A percentile compares a stretch with the other conserved stretches of the same genome.
phyloP scores from a whole-genome alignment of 805 yeast species.

The Saccharomycopsis vini region DNA sequence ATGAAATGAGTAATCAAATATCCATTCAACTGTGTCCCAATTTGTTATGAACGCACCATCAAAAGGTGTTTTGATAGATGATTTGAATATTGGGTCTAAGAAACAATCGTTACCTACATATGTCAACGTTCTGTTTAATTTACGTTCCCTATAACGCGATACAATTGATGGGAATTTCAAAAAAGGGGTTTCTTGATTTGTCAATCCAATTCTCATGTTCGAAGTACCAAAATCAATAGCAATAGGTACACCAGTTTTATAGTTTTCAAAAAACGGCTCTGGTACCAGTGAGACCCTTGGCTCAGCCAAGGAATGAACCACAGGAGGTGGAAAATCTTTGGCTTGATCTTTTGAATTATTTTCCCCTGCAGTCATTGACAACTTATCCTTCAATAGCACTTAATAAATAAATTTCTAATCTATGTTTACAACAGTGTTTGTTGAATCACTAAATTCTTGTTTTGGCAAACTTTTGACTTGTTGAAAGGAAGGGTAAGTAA shows the following conservation, averaged over 20 bases:
- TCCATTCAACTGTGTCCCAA: slow-evolving; percentile 83
- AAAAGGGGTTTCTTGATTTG: slow-evolving; percentile 39
- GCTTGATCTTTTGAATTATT: background rate
- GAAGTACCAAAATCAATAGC: slow-evolving; percentile 82
- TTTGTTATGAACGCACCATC: slow-evolving; percentile 83
- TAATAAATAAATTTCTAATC: no score
- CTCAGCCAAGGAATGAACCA: slow-evolving; percentile 6
- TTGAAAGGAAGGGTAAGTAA: no score
- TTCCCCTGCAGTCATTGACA: no score
- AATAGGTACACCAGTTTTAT: slow-evolving; percentile 56
- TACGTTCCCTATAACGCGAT: slow-evolving; percentile 74
- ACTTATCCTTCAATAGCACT: no score
- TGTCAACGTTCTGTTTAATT: slow-evolving; percentile 49
- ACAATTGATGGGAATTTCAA: slow-evolving; percentile 59
- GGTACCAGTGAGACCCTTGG: background rate
- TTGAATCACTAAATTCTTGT: background rate
- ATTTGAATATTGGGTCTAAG: slow-evolving; percentile 58
- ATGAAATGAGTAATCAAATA: slow-evolving; percentile 75
- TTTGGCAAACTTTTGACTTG: no score
- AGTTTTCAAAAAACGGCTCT: slow-evolving; percentile 32
- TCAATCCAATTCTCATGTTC: slow-evolving; percentile 49
- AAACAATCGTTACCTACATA: slow-evolving; percentile 77
- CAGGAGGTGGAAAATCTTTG: slow-evolving; percentile 8
- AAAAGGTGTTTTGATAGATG: slow-evolving; percentile 68
- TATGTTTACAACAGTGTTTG: no score